These are phyloP conservation scores for Trichothecium sympodiale DNA, from an alignment of 2,329 filamentous ascomycete genomes.

Conservation along the genomic window DNA sequence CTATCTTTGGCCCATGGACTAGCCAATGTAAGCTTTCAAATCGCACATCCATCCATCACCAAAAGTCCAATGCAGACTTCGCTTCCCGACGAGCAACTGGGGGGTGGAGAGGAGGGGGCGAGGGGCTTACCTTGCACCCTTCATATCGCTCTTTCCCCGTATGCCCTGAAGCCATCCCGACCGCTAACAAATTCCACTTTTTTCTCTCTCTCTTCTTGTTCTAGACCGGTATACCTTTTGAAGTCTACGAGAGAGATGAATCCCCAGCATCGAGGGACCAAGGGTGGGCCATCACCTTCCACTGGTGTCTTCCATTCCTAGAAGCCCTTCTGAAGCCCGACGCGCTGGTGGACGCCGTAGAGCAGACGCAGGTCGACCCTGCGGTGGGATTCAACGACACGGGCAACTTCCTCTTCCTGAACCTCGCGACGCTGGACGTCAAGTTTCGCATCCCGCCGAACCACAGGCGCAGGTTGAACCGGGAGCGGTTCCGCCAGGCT, in stretches of 20 bases:
- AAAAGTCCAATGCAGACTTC: background rate
- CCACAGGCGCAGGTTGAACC: slow-evolving; percentile 16
- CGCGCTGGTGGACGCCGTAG: slow-evolving; percentile 3
- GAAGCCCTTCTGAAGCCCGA: slow-evolving; percentile 2
- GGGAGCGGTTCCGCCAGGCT: slow-evolving; percentile 12
- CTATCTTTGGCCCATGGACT: slow-evolving; percentile 24
- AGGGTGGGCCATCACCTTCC: slow-evolving; percentile 46
- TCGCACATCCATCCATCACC: background rate
- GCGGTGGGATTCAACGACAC: slow-evolving; percentile 23
- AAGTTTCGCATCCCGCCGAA: slow-evolving; percentile 20
- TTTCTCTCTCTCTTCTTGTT: background rate
- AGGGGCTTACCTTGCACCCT: no score
- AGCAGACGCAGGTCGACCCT: slow-evolving; percentile 9
- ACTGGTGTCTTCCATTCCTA: slow-evolving; percentile 32
- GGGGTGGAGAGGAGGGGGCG: no score
- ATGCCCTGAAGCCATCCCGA: background rate
- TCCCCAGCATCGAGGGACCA: slow-evolving; percentile 12
- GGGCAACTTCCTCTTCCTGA: slow-evolving; percentile 21
- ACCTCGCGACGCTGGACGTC: slow-evolving; percentile 16
- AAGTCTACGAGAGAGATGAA: slow-evolving; percentile 16
- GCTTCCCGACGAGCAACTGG: no score
- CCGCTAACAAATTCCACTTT: background rate
- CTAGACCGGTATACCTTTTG: slow-evolving; percentile 18
- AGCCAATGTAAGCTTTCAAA: slow-evolving; percentile 15
- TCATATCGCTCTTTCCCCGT: no score